These are phyloP conservation scores for Calocybe gambosa DNA, from an alignment of 1,284 basidiomycete genomes.

Conservation along the genomic window DNA sequence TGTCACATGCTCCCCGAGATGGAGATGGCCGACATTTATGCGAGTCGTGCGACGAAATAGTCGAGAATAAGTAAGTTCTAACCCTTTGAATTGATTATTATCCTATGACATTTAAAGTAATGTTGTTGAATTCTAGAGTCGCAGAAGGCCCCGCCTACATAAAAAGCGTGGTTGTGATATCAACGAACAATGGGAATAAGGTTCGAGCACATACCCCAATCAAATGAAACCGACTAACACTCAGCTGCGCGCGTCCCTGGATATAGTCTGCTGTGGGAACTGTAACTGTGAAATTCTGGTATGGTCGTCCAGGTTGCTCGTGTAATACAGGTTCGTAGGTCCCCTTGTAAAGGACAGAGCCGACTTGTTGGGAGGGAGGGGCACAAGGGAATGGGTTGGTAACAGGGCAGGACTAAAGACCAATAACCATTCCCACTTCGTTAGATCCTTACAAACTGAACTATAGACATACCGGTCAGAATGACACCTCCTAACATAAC, in stretches of 20 bases:
- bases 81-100: background rate
- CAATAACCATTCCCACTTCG: conserved; percentile 26
- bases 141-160: conserved; percentile 15
- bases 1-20: no score
- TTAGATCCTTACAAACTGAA: conserved; percentile 24
- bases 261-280: conserved; percentile 18
- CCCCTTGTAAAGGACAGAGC: conserved; percentile 25
- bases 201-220: conserved; percentile 25
- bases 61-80: no score
- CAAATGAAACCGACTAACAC: conserved; percentile 25
- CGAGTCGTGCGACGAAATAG: no score
- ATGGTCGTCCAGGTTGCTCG: conserved; percentile 21
- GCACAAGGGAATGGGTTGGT: conserved; percentile 18
- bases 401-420: conserved; percentile 20
- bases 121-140: conserved; percentile 14
- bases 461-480: conserved; percentile 11
- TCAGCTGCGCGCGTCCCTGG: conserved; percentile 23
- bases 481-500: background rate
- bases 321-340: conserved; percentile 24
- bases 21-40: no score
- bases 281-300: conserved; percentile 31
- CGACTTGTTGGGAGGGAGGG: conserved; percentile 22
- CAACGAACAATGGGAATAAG: background rate
- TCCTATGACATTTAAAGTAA: conserved; percentile 13
- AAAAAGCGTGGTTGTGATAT: background rate